Conservation (phyloP, 148 eudicot genomes). For the Agrostemma githago region DNA sequence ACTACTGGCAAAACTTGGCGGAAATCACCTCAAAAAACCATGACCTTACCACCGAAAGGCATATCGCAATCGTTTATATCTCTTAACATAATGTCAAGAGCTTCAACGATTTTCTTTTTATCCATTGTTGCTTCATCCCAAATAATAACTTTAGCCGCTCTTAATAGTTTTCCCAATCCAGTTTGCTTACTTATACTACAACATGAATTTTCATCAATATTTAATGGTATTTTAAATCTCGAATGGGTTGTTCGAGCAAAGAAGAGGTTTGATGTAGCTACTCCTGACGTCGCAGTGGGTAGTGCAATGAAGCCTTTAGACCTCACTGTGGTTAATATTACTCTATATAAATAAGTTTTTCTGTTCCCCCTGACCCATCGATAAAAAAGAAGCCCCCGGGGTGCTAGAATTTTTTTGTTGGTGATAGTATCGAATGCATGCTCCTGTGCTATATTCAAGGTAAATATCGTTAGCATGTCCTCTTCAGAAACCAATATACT, state of each 20-base stretch:
- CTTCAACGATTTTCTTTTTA: not conserved
- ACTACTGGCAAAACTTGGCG: slow-evolving; percentile 10
- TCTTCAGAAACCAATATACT: not conserved
- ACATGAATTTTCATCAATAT: not conserved
- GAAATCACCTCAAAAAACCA: slow-evolving; percentile 14
- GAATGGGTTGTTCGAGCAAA: not conserved
- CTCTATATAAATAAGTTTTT: not conserved
- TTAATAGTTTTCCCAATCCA: not conserved
- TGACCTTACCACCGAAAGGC: not conserved
- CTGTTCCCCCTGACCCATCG: not conserved
- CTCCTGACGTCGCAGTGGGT: not conserved
- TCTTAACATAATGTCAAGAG: not conserved
- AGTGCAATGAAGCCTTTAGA: not conserved
- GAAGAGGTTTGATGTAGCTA: slow-evolving; percentile 3
- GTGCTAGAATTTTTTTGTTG: not conserved
- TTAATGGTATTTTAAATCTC: slow-evolving; percentile 3
- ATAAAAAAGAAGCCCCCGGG: not conserved
- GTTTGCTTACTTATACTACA: not conserved
- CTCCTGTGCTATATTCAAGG: not conserved
- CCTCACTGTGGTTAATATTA: not conserved
- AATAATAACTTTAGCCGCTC: not conserved
- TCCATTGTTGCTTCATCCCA: not conserved
- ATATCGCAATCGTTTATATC: not conserved
- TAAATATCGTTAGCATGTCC: not conserved
- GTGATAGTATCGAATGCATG: not conserved